Evolutionary conservation across 345 rosid species (phyloP).

Genomic region (Eucalyptus grandis): DNA sequence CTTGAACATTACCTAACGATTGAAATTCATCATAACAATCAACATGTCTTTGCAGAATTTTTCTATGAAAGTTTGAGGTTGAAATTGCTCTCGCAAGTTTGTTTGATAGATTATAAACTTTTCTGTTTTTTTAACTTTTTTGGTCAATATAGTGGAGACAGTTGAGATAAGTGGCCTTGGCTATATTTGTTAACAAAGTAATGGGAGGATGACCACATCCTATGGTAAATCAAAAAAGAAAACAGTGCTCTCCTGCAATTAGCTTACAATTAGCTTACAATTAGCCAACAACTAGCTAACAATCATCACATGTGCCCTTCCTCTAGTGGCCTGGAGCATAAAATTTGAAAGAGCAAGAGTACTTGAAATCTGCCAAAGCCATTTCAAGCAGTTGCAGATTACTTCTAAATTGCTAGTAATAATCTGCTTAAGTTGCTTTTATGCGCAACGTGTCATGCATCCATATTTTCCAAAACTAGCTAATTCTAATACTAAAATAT

Average conservation of each 20-base stretch:
- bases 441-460: not conserved
- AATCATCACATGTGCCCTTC: not conserved
- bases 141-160: too few relatives aligned
- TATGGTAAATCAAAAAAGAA: not conserved
- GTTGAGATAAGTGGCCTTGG: not conserved
- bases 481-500: too few relatives aligned
- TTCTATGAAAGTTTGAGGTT: too few relatives aligned
- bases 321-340: too few relatives aligned
- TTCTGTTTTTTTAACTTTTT: rapidly evolving
- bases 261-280: not conserved
- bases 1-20: too few relatives aligned
- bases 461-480: not conserved
- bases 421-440: not conserved
- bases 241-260: not conserved
- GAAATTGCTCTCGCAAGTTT: too few relatives aligned
- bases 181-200: not conserved
- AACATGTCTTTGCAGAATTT: too few relatives aligned
- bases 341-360: too few relatives aligned
- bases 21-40: too few relatives aligned
- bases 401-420: not conserved
- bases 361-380: not conserved
- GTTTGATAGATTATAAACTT: too few relatives aligned
- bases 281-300: not conserved
- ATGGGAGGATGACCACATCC: not conserved
- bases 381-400: not conserved